Evolutionary conservation across 2,329 filamentous ascomycete species (phyloP), one percentile per base, ranked within the genome.

Genomic region (Fusarium longipes): DNA sequence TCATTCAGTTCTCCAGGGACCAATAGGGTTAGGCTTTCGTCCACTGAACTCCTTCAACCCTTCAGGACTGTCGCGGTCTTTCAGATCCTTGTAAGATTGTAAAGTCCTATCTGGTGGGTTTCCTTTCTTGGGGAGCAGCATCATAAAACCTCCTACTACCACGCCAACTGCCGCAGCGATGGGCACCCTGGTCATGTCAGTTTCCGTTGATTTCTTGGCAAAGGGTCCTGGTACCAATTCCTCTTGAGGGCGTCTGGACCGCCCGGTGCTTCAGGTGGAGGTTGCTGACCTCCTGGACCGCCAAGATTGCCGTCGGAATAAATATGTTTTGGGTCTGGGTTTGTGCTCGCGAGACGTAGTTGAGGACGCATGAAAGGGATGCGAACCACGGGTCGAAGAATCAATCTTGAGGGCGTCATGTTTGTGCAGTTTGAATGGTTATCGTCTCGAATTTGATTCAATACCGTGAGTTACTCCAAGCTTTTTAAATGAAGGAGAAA

Each of bases 271-370:
- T 30, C 52, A 2, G 77, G 74, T 1, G 66, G 61, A 4, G 72
- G 68, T 55, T 74, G 57, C n/a, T 79, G 77, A 32, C 76, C 77
- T n/a, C 72, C 74, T 2, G 77, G 77, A 3, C 77, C 77, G 18
- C 78, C 77, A 15, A 78, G 67, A 44, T 63, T 53, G 12, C 48
- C 56, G 17, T 68, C 62, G 17, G 53, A 10, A 20, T 55, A 36
- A n/a, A 45, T 48, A 24, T 36, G 47, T 6, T 42, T 54, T 2
- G 48, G 59, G 10, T 56, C 30, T n/a, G 48, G 59, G 8, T 56
- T 36, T 20, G 57, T 32, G 17, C 58, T 36, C 3, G 52, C 59
- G 4, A 51, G 27, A 11, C 61, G 65, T 43, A 53, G 22, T 40
- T 74, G 71, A 48, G 36, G 60, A 8, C 65, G 70, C 64, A 73